phyloP scores from a whole-genome alignment of 2,329 filamentous ascomycete species.

The Colletotrichum costaricense region DNA sequence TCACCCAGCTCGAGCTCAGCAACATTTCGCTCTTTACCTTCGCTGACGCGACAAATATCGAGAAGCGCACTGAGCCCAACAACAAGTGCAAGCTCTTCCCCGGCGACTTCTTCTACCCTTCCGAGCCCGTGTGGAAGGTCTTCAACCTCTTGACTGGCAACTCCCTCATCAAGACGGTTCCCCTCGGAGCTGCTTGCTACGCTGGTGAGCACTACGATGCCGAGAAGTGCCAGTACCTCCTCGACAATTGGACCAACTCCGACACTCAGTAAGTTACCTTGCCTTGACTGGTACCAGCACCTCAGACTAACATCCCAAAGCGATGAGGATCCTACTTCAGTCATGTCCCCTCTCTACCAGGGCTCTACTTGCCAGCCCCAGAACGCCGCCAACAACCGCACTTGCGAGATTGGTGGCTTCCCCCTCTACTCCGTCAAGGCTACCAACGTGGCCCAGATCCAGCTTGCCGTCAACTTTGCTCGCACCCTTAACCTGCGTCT shows the following conservation, averaged over 20 bases:
- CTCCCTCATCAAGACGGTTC: conserved; percentile 46
- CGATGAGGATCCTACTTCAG: conserved; percentile 50
- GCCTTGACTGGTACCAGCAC: not conserved
- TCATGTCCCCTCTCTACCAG: conserved; percentile 54
- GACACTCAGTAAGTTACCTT: conserved; percentile 37
- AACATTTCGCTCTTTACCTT: conserved; percentile 49
- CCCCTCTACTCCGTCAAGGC: conserved; percentile 55
- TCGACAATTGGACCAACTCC: conserved; percentile 42
- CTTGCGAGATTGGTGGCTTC: conserved; percentile 54
- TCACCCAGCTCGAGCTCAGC: conserved; percentile 43
- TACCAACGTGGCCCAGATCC: conserved; percentile 55
- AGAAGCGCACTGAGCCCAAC: conserved; percentile 36
- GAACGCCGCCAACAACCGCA: conserved; percentile 39
- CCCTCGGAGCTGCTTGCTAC: conserved; percentile 47
- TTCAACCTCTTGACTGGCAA: conserved; percentile 48
- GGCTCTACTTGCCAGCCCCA: conserved; percentile 50
- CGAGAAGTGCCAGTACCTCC: conserved; percentile 41
- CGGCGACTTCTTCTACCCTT: conserved; percentile 43
- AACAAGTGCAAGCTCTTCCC: conserved; percentile 47
- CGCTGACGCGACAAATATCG: conserved; percentile 29
- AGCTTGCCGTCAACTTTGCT: conserved; percentile 59
- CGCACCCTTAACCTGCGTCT: conserved; percentile 58
- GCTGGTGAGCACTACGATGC: conserved; percentile 41
- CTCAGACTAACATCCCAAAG: conserved; percentile 37
- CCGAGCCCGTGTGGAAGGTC: conserved; percentile 42